Evolutionary conservation across 345 rosid species (phyloP).

Genomic region (Carallia brachiata): DNA sequence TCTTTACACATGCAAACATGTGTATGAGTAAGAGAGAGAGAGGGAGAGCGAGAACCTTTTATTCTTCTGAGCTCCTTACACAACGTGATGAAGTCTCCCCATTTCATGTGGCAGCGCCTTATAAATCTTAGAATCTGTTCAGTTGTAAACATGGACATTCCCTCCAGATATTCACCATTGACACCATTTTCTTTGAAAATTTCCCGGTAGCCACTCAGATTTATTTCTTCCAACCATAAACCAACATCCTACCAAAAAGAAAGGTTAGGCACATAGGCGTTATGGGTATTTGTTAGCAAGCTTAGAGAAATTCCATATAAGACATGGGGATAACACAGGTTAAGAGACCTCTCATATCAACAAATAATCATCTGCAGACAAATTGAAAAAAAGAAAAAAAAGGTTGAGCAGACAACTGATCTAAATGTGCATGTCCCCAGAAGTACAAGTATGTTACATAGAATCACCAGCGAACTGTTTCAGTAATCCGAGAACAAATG

Average conservation of each 20-base stretch:
- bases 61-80: slow-evolving; percentile 96
- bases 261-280: slow-evolving; percentile 42
- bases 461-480: neutral
- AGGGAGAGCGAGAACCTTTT: slow-evolving; percentile 55
- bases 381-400: neutral
- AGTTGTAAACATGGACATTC: slow-evolving; percentile 97
- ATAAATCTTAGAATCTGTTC: slow-evolving; percentile 97
- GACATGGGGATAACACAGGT: slow-evolving; percentile 60
- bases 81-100: slow-evolving; percentile 99
- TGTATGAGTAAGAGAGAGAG: neutral
- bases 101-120: slow-evolving; percentile 98
- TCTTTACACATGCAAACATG: neutral
- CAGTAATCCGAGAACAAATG: neutral
- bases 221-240: slow-evolving; percentile 90
- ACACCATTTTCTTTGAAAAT: slow-evolving; percentile 90
- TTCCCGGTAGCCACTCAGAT: slow-evolving; percentile 82
- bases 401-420: neutral
- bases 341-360: slow-evolving; percentile 54
- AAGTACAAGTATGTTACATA: neutral
- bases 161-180: slow-evolving; percentile 92
- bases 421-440: neutral
- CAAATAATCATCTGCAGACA: neutral
- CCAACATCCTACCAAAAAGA: slow-evolving; percentile 73
- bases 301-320: slow-evolving; percentile 68
- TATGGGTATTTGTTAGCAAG: slow-evolving; percentile 85